Evolutionary conservation across 768 basidiomycete genomes (phyloP).

Genomic region (Leccinum variicolor): DNA sequence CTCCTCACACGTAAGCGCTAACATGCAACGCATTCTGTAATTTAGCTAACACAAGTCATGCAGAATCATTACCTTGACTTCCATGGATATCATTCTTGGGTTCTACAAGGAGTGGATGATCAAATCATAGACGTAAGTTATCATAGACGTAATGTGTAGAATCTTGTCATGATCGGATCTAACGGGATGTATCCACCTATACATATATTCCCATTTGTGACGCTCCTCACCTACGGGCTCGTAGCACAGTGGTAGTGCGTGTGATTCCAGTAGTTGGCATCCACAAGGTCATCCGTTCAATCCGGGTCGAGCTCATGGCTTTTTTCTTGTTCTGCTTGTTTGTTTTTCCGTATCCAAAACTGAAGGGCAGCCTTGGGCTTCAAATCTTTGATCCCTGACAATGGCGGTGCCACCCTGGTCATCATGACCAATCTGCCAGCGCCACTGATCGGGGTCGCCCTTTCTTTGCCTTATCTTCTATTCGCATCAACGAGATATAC

Average conservation of each 20-base stretch:
- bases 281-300: constrained; percentile 46
- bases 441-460: neutral
- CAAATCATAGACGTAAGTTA: constrained; percentile 1
- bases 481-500: neutral
- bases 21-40: neutral
- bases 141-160: constrained; percentile 9
- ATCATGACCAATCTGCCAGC: neutral
- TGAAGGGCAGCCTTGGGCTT: neutral
- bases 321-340: neutral
- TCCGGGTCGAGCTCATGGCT: constrained; percentile 36
- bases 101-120: constrained; percentile 51
- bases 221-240: constrained; percentile 10
- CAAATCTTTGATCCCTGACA: neutral
- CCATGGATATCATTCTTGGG: constrained; percentile 74
- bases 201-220: neutral
- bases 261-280: constrained; percentile 29
- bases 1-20: constrained; percentile 77
- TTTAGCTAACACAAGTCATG: constrained; percentile 1
- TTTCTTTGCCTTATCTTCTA: neutral
- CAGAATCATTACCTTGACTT: constrained; percentile 88
- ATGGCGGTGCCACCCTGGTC: neutral
- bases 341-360: neutral
- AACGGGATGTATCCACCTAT: neutral
- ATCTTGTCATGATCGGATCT: neutral
- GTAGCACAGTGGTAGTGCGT: constrained; percentile 34